Conservation (phyloP, 805 yeast species). For the Wickerhamia fluorescens region DNA sequence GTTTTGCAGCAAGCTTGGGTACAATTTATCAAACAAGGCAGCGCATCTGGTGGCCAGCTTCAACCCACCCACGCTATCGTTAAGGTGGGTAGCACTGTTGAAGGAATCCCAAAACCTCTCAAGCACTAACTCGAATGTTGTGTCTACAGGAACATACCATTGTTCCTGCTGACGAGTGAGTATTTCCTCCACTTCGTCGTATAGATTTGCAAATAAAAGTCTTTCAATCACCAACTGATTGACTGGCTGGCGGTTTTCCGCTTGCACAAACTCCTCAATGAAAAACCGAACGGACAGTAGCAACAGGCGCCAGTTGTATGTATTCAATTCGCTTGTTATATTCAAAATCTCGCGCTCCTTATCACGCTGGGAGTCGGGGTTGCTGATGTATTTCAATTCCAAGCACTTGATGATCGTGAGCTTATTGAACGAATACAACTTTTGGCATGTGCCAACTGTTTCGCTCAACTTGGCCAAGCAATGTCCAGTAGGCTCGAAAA, state of each 20-base stretch:
- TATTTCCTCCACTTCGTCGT: conserved; percentile 15
- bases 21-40: conserved; percentile 15
- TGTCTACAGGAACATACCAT: conserved; percentile 3
- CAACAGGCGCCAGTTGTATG: conserved; percentile 5
- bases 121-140: conserved; percentile 11
- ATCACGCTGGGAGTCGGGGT: conserved; percentile 1
- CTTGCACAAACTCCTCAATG: conserved; percentile 11
- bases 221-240: conserved; percentile 20
- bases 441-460: conserved; percentile 22
- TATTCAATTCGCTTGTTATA: conserved; percentile 2
- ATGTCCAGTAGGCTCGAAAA: conserved; percentile 13
- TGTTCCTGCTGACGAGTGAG: conserved; percentile 6
- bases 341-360: conserved; percentile 1
- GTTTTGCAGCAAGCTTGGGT: conserved; percentile 1
- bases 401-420: conserved; percentile 26
- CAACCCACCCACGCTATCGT: conserved; percentile 26
- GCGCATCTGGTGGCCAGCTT: conserved; percentile 19
- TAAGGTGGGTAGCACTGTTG: conserved; percentile 22
- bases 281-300: conserved; percentile 2
- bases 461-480: conserved; percentile 12
- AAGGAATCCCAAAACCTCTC: conserved; percentile 30
- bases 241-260: conserved; percentile 8
- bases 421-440: conserved; percentile 27
- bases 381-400: conserved; percentile 11
- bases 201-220: conserved; percentile 21